Conservation (phyloP, 345 rosid genomes). For the Citrus sp. region DNA sequence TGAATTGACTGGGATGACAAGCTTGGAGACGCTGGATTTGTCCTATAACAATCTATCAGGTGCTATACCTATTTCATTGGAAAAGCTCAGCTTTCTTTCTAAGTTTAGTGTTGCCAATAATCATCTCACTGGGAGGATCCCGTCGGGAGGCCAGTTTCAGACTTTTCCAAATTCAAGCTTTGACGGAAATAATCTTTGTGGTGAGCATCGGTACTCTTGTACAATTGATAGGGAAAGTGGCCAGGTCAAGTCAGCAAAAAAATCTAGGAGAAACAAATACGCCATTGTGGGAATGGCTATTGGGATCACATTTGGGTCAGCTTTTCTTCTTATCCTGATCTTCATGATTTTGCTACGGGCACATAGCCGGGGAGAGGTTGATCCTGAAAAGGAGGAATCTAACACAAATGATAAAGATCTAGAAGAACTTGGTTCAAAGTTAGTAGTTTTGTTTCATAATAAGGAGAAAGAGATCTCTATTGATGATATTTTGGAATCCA, state of each 20-base stretch:
- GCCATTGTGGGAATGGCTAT: constrained; percentile 49
- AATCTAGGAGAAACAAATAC: constrained; percentile 32
- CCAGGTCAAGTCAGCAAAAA: constrained; percentile 7
- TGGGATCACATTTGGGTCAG: constrained; percentile 56
- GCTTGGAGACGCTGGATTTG: constrained; percentile 56
- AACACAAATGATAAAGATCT: constrained; percentile 35
- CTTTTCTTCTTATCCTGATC: constrained; percentile 45
- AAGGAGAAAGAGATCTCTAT: constrained; percentile 53
- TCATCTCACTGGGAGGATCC: constrained; percentile 52
- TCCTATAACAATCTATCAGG: constrained; percentile 43
- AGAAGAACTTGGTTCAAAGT: constrained; percentile 50
- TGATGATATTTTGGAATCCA: constrained; percentile 64
- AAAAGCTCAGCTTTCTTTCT: constrained; percentile 48
- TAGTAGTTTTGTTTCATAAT: constrained; percentile 60
- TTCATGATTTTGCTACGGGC: constrained; percentile 46
- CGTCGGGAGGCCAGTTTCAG: constrained; percentile 61
- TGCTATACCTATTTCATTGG: constrained; percentile 35
- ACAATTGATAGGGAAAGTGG: background rate
- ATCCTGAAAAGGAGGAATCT: constrained; percentile 58
- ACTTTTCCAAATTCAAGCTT: constrained; percentile 83
- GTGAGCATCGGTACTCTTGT: constrained; percentile 56
- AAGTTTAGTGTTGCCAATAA: constrained; percentile 57
- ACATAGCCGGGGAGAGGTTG: constrained; percentile 57
- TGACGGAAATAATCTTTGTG: constrained; percentile 74
- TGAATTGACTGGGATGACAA: constrained; percentile 40